These are phyloP conservation scores for Penicillium sp. DNA, from an alignment of 2,329 filamentous ascomycete genomes.

Conservation along the genomic window DNA sequence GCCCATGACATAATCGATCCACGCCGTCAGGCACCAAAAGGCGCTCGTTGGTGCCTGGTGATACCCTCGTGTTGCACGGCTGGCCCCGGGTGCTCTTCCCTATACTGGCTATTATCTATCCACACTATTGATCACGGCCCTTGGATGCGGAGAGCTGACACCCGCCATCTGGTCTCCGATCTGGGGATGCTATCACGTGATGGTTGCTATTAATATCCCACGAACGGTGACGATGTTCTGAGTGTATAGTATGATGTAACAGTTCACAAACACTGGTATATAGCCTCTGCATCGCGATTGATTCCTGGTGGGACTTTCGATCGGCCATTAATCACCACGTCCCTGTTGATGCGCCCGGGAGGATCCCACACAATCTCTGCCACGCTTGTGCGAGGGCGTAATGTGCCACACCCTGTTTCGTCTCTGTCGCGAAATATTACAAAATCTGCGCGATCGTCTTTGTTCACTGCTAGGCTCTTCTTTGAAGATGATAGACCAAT, in stretches of 20 bases:
- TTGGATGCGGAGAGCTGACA: neutral
- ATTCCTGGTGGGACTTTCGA: slow-evolving; percentile 4
- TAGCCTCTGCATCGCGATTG: neutral
- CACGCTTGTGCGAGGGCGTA: slow-evolving; percentile 29
- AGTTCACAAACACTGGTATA: neutral
- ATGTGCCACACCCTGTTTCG: slow-evolving; percentile 30
- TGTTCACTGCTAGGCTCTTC: slow-evolving; percentile 7
- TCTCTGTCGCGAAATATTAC: slow-evolving; percentile 29
- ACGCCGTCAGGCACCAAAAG: neutral
- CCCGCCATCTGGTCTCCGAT: neutral
- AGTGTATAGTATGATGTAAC: neutral
- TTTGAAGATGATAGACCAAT: slow-evolving; percentile 28
- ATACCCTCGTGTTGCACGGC: neutral
- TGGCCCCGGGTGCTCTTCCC: neutral
- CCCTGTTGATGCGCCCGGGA: slow-evolving; percentile 27
- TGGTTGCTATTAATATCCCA: neutral
- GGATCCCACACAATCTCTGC: slow-evolving; percentile 41
- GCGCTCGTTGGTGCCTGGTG: neutral
- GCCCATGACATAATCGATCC: slow-evolving; percentile 3
- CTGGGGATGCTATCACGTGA: neutral
- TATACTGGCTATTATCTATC: neutral
- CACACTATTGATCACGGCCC: neutral
- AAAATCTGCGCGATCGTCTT: slow-evolving; percentile 17
- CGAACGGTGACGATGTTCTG: neutral
- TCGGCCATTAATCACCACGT: slow-evolving; percentile 25